These are phyloP conservation scores for Nymphaea colorata DNA, from an alignment of 164 flowering plant species.

Conservation along the genomic window DNA sequence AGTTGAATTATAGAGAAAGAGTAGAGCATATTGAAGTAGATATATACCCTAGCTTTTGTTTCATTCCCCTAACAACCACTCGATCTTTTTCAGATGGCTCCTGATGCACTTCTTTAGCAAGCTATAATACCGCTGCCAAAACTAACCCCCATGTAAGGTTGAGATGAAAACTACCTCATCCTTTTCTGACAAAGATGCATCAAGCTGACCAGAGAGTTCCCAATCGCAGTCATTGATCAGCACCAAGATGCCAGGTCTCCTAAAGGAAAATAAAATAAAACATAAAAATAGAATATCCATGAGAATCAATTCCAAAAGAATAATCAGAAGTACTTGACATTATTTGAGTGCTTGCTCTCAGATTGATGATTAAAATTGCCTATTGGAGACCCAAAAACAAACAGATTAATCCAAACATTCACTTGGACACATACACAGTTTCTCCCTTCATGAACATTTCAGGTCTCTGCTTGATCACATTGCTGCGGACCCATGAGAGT, in stretches of 20 bases:
- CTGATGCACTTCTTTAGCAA: too few relatives aligned
- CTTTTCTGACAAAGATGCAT: slow-evolving; percentile 70
- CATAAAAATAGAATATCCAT: background rate
- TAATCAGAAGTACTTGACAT: background rate
- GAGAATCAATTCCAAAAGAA: background rate
- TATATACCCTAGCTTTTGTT: too few relatives aligned
- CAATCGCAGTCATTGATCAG: slow-evolving; percentile 93
- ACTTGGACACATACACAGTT: slow-evolving; percentile 51
- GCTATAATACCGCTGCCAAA: too few relatives aligned
- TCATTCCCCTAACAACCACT: too few relatives aligned
- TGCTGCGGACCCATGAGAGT: slow-evolving; percentile 70
- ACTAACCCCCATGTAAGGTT: slow-evolving; percentile 86
- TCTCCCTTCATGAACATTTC: slow-evolving; percentile 99
- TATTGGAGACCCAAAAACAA: background rate
- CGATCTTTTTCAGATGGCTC: too few relatives aligned
- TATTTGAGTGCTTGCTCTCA: too few relatives aligned
- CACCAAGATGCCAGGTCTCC: slow-evolving; percentile 93
- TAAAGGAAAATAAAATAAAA: slow-evolving; percentile 15
- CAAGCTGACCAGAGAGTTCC: slow-evolving; percentile 89
- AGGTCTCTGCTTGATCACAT: slow-evolving; percentile 95
- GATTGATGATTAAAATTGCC: too few relatives aligned
- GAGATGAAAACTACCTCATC: slow-evolving; percentile 83
- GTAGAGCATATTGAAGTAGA: too few relatives aligned
- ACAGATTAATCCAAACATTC: background rate
- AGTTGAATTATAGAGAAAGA: too few relatives aligned